Conservation (phyloP, 495 filamentous ascomycete genomes). For the Daldinia vernicosa region DNA sequence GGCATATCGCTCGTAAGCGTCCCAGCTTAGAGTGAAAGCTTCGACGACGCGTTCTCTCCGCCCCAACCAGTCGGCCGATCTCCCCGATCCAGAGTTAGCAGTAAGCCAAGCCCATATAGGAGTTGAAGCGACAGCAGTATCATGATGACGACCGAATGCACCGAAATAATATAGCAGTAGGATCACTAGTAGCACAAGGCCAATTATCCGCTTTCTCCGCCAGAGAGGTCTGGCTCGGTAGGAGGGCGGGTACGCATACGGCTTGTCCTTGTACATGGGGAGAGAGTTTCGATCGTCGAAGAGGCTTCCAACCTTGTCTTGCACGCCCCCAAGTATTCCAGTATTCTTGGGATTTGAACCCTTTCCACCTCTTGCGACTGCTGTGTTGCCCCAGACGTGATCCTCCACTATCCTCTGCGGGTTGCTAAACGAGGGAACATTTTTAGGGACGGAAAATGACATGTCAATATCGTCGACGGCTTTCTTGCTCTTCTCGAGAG, state of each 20-base stretch:
- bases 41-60: slow-evolving; percentile 88
- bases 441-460: slow-evolving; percentile 72
- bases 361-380: slow-evolving; percentile 40
- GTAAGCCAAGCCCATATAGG: slow-evolving; percentile 57
- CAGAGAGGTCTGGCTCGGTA: slow-evolving; percentile 57
- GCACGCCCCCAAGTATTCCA: slow-evolving; percentile 57
- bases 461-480: slow-evolving; percentile 60
- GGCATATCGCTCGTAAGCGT: slow-evolving; percentile 89
- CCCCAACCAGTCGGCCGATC: slow-evolving; percentile 71
- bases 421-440: slow-evolving; percentile 75
- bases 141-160: slow-evolving; percentile 53
- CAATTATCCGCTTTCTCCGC: slow-evolving; percentile 59
- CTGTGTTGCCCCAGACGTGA: slow-evolving; percentile 66
- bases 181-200: slow-evolving; percentile 54
- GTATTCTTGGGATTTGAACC: slow-evolving; percentile 38
- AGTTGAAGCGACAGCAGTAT: slow-evolving; percentile 41
- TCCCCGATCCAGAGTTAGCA: slow-evolving; percentile 46
- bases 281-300: slow-evolving; percentile 69
- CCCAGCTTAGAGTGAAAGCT: slow-evolving; percentile 88
- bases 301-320: slow-evolving; percentile 54
- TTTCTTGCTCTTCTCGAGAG: slow-evolving; percentile 54
- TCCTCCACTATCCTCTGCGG: slow-evolving; percentile 75
- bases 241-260: slow-evolving; percentile 73
- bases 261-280: slow-evolving; percentile 99
- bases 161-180: slow-evolving; percentile 69